A percentile compares a stretch with the other conserved stretches of the same genome.
phyloP scores from a whole-genome alignment of 257 asterid species.

The Solanum phureja region DNA sequence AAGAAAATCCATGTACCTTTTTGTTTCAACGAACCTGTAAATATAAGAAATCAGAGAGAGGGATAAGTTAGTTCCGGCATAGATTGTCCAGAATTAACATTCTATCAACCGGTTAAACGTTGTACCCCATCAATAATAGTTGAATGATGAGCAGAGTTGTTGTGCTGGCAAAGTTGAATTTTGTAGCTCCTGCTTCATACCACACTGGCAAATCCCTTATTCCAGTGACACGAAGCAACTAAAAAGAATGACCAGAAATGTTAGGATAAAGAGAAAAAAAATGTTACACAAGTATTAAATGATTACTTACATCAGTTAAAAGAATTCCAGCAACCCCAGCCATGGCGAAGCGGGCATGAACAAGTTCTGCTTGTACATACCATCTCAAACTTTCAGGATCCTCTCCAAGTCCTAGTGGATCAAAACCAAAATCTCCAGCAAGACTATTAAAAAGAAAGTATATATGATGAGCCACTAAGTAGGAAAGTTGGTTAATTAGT shows the following conservation, averaged over 20 bases:
- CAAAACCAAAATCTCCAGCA: conserved; percentile 85
- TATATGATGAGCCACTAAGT: not conserved
- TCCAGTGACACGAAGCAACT: conserved; percentile 76
- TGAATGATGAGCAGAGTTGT: conserved; percentile 59
- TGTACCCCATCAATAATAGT: conserved; percentile 79
- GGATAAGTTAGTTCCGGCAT: not conserved
- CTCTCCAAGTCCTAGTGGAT: conserved; percentile 90
- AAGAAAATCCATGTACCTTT: conserved; percentile 76
- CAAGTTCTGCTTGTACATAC: conserved; percentile 89
- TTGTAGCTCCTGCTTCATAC: conserved; percentile 92
- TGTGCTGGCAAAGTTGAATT: conserved; percentile 64
- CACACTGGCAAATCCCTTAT: conserved; percentile 67
- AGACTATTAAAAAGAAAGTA: conserved; percentile 23
- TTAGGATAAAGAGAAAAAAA: not conserved
- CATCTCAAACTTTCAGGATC: conserved; percentile 80
- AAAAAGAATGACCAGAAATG: conserved; percentile 8
- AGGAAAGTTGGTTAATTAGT: not conserved
- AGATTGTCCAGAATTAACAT: not conserved
- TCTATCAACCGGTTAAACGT: not conserved
- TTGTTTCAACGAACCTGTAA: conserved; percentile 71
- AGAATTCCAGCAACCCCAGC: conserved; percentile 95
- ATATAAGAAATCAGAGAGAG: not conserved
- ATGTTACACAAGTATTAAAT: not conserved
- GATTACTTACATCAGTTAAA: conserved; percentile 46
- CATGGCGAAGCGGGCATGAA: conserved; percentile 92